A percentile compares a stretch with the other conserved stretches of the same genome.
phyloP scores from a whole-genome alignment of 805 yeast species.

The Komagataella populi region DNA sequence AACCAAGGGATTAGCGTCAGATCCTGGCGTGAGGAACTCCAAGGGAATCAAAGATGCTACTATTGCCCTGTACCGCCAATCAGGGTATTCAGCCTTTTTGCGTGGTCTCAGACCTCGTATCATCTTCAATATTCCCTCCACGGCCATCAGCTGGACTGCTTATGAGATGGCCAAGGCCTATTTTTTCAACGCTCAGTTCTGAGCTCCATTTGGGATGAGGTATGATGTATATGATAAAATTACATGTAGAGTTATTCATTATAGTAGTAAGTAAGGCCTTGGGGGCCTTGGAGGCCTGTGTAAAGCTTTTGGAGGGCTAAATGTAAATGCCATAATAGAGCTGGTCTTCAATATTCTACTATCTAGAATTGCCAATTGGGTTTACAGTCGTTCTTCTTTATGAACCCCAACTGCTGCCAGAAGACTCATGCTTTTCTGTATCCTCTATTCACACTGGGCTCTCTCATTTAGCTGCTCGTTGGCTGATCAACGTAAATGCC shows the following conservation, averaged over 20 bases:
- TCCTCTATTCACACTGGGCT: no score
- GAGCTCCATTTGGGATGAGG: neutral
- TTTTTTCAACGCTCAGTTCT: conserved; percentile 16
- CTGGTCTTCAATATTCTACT: no score
- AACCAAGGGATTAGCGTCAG: conserved; percentile 50
- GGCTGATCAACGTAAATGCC: conserved; percentile 69
- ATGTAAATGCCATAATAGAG: neutral
- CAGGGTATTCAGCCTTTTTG: conserved; percentile 55
- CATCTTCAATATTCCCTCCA: conserved; percentile 85
- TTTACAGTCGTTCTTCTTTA: no score
- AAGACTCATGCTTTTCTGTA: no score
- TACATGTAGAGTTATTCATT: neutral
- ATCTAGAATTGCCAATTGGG: no score
- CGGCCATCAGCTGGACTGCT: conserved; percentile 96
- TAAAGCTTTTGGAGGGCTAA: neutral
- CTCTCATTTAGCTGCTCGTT: conserved; percentile 11
- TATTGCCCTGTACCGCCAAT: conserved; percentile 41
- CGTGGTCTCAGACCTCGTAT: conserved; percentile 88
- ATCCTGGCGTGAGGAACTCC: conserved; percentile 35
- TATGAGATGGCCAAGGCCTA: conserved; percentile 91
- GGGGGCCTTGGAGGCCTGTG: neutral
- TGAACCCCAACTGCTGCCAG: no score
- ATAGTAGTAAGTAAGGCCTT: neutral
- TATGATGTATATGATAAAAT: neutral
- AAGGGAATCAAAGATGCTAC: conserved; percentile 65